Conservation (phyloP, 2,329 filamentous ascomycete genomes). For the Ophiocordyceps polyrhachis-furcata region DNA sequence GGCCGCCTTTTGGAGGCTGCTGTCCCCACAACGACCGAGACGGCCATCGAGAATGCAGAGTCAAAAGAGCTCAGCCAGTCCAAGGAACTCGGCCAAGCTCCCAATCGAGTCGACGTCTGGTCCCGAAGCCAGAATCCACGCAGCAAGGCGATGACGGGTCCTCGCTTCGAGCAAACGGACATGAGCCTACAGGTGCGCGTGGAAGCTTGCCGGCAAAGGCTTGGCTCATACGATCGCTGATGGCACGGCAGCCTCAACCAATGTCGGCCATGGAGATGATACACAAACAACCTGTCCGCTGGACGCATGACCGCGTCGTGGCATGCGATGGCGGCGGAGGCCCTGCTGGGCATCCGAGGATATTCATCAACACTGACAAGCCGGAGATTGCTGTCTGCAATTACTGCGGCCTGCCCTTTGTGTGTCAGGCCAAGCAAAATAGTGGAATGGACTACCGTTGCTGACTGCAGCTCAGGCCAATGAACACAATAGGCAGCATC, state of each 20-base stretch:
- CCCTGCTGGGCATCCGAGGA: conserved; percentile 70
- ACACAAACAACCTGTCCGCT: conserved; percentile 85
- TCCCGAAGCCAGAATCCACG: conserved; percentile 70
- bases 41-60: conserved; percentile 22
- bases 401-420: conserved; percentile 88
- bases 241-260: conserved; percentile 52
- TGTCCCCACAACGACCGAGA: conserved; percentile 18
- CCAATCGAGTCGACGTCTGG: conserved; percentile 71
- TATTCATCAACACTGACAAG: conserved; percentile 98
- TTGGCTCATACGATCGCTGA: conserved; percentile 5
- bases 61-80: conserved; percentile 34
- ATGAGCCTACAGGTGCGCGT: conserved; percentile 68
- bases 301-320: conserved; percentile 67
- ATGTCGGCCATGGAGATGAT: conserved; percentile 86
- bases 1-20: conserved; percentile 26
- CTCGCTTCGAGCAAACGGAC: conserved; percentile 92
- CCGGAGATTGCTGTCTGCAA: conserved; percentile 77
- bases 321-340: conserved; percentile 88
- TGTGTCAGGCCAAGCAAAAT: conserved; percentile 28
- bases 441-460: neutral
- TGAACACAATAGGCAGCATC: conserved; percentile 68
- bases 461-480: conserved; percentile 44
- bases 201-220: neutral
- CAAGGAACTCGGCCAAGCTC: conserved; percentile 53
- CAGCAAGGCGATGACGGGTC: conserved; percentile 73